These are phyloP conservation scores for Heterobasidion occidentale DNA, from an alignment of 1,284 basidiomycete species.

Conservation along the genomic window DNA sequence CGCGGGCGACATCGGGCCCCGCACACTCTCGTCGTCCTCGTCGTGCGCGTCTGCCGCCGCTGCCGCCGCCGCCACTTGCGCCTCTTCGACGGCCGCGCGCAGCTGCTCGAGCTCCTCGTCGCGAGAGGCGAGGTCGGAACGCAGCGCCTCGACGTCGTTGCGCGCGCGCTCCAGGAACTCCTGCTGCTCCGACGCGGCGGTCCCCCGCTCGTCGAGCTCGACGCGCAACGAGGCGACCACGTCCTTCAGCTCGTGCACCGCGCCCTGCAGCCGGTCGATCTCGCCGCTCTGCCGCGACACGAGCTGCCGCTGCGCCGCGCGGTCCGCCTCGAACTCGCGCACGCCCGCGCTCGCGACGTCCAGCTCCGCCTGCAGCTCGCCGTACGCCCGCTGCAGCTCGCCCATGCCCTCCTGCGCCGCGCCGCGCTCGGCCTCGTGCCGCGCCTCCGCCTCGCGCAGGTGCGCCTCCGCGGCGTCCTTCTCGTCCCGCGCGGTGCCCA, in stretches of 20 bases:
- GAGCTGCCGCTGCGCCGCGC: conserved; percentile 45
- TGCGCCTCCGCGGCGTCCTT: conserved; percentile 36
- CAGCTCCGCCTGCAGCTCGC: conserved; percentile 55
- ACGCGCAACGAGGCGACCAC: conserved; percentile 38
- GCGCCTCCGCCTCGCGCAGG: conserved; percentile 30
- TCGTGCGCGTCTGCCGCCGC: conserved; percentile 11
- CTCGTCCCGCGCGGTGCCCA: conserved; percentile 45
- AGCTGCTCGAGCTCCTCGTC: conserved; percentile 60
- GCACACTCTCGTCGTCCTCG: too few species aligned
- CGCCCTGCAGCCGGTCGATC: conserved; percentile 38
- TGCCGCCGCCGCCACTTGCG: conserved; percentile 20
- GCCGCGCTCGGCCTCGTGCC: conserved; percentile 42
- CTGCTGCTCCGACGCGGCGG: conserved; percentile 49
- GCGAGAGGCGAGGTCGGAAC: conserved; percentile 45
- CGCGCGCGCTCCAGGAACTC: conserved; percentile 55
- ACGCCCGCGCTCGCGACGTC: conserved; percentile 41
- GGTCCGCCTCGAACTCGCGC: conserved; percentile 50
- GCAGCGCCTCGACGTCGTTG: conserved; percentile 60
- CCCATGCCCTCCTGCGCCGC: conserved; percentile 37
- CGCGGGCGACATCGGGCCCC: conserved; percentile 31
- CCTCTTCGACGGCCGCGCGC: conserved; percentile 19
- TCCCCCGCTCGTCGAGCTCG: conserved; percentile 42
- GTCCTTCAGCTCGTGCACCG: conserved; percentile 36
- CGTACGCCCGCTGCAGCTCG: conserved; percentile 57
- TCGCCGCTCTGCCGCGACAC: conserved; percentile 43